These are phyloP conservation scores for Claviceps humidiphila DNA, from an alignment of 2,329 filamentous ascomycete genomes.

Conservation along the genomic window DNA sequence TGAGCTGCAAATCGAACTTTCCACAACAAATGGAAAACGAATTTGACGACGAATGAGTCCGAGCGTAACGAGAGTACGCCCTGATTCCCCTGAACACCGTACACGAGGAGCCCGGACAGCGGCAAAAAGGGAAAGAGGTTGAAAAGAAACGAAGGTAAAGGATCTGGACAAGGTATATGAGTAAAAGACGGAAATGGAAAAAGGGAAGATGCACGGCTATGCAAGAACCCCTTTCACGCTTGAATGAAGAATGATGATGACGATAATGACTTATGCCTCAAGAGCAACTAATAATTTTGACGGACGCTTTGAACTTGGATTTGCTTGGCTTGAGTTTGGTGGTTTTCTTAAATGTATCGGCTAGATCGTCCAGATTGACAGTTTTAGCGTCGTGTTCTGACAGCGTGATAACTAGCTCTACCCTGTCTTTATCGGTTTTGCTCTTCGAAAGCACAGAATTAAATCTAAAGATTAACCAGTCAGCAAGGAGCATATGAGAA, in stretches of 20 bases:
- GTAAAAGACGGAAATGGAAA: background rate
- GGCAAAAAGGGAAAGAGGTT: no score
- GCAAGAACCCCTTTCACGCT: background rate
- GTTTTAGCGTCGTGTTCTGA: slow-evolving; percentile 15
- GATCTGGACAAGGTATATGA: background rate
- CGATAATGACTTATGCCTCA: slow-evolving; percentile 5
- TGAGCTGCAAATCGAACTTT: slow-evolving; percentile 14
- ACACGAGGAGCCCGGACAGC: background rate
- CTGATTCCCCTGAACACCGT: background rate
- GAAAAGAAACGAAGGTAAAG: background rate
- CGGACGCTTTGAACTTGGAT: slow-evolving; percentile 20
- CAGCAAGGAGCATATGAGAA: background rate
- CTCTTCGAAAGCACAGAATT: background rate
- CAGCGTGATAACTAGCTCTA: slow-evolving; percentile 24
- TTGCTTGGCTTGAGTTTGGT: slow-evolving; percentile 20
- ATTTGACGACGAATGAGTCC: slow-evolving; percentile 13
- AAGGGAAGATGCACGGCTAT: background rate
- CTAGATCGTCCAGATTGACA: slow-evolving; percentile 21
- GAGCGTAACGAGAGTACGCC: background rate
- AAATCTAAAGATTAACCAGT: background rate
- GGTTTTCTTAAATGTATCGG: slow-evolving; percentile 19
- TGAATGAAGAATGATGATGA: slow-evolving; percentile 1
- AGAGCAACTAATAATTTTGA: slow-evolving; percentile 15
- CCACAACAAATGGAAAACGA: slow-evolving; percentile 9
- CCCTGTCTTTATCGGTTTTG: slow-evolving; percentile 20